Percentiles rank a stretch among this genome's conserved stretches.
Conservation (phyloP, 331 rosid species). For the Spiraea crenata region DNA sequence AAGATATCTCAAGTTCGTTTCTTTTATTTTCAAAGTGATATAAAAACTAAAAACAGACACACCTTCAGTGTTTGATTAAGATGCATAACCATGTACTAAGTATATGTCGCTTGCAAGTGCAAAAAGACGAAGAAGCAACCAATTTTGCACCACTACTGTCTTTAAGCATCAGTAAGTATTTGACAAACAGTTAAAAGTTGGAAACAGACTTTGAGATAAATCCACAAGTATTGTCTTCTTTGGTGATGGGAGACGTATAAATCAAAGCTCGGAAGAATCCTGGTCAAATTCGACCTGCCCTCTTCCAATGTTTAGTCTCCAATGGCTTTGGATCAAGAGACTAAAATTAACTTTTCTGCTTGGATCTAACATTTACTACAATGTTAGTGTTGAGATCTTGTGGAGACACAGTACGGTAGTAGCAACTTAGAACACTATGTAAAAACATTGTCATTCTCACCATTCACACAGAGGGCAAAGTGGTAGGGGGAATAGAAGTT, state of each 20-base stretch:
- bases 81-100: neutral
- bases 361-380: neutral
- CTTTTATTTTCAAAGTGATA: too few species aligned
- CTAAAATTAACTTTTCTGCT: neutral
- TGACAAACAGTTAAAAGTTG: neutral
- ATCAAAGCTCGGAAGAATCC: neutral
- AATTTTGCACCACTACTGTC: neutral
- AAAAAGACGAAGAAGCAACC: neutral
- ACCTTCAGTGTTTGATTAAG: neutral
- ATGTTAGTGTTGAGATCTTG: too few species aligned
- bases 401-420: neutral
- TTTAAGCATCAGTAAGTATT: neutral
- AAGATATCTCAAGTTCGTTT: too few species aligned
- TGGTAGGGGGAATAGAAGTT: neutral
- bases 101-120: neutral
- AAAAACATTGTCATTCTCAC: neutral
- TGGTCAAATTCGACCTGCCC: neutral
- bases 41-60: neutral
- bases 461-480: neutral
- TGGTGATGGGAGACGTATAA: too few species aligned
- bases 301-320: neutral
- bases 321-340: neutral
- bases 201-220: slow-evolving; percentile 3
- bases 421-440: neutral
- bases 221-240: too few species aligned